phyloP scores from a whole-genome alignment of 2,329 filamentous ascomycete species.

The Sclerotinia borealis region DNA sequence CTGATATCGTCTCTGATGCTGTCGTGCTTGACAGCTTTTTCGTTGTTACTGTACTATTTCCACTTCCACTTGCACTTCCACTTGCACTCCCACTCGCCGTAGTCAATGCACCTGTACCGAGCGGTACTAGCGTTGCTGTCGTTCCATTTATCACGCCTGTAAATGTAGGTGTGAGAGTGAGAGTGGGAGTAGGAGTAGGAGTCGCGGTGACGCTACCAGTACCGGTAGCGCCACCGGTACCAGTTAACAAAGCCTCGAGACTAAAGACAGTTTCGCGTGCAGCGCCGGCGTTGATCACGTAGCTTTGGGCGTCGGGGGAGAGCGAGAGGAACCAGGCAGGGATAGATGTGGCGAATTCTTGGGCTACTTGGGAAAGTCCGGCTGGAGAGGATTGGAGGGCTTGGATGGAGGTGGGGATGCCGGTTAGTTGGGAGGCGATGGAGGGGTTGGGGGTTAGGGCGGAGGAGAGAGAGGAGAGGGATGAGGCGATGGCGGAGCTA shows the following conservation, averaged over 20 bases:
- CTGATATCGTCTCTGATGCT: neutral
- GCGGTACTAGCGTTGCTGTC: neutral
- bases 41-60: constrained; percentile 10
- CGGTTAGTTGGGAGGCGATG: constrained; percentile 1
- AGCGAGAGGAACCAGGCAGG: constrained; percentile 5
- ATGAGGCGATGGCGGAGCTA: neutral
- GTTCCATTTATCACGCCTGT: neutral
- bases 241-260: neutral
- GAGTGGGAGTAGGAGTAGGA: neutral
- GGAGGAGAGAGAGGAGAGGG: neutral
- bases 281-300: neutral
- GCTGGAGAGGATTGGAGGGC: neutral
- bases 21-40: neutral
- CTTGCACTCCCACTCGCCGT: neutral
- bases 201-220: neutral
- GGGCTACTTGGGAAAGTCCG: neutral
- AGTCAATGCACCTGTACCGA: neutral
- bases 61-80: neutral
- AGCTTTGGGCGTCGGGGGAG: neutral
- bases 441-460: neutral
- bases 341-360: neutral
- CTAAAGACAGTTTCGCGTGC: neutral
- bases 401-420: constrained; percentile 3
- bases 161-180: neutral
- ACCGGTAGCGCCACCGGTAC: neutral